A percentile compares a stretch with the other conserved stretches of the same genome.
Conservation (phyloP, 441 rosid species). For the Brassica hybrid region DNA sequence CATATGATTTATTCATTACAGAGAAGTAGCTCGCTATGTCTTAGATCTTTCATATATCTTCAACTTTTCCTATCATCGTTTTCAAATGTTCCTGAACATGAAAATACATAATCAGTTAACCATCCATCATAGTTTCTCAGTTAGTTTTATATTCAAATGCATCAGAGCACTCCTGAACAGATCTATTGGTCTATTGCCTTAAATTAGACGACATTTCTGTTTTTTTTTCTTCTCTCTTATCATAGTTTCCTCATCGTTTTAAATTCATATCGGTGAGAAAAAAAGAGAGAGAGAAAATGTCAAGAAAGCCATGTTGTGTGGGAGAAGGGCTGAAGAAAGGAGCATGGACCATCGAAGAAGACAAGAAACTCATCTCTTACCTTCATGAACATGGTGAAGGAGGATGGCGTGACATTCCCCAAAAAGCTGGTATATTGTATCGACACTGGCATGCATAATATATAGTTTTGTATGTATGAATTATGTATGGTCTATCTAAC, state of each 20-base stretch:
- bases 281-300: slow-evolving; percentile 51
- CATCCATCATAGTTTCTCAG: slow-evolving; percentile 38
- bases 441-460: neutral
- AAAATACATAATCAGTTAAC: neutral
- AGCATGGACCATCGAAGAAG: slow-evolving; percentile 99
- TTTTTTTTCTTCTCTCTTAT: neutral
- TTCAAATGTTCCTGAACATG: slow-evolving; percentile 20
- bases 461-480: neutral
- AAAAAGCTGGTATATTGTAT: slow-evolving; percentile 46
- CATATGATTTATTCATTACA: neutral
- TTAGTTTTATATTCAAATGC: slow-evolving; percentile 42
- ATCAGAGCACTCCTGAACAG: slow-evolving; percentile 43
- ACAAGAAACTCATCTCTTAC: slow-evolving; percentile 91
- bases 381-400: slow-evolving; percentile 95
- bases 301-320: slow-evolving; percentile 92
- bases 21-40: slow-evolving; percentile 26
- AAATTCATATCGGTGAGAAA: neutral
- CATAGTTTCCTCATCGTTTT: too few relatives aligned
- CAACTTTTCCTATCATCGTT: neutral
- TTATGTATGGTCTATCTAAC: slow-evolving; percentile 9
- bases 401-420: slow-evolving; percentile 93
- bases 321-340: slow-evolving; percentile 97
- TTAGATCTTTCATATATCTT: neutral
- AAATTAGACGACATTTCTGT: slow-evolving; percentile 22
- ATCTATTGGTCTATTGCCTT: slow-evolving; percentile 38